These are phyloP conservation scores for Angomonas ambiguus DNA, from an alignment of 208 protist genomes.

Conservation along the genomic window DNA sequence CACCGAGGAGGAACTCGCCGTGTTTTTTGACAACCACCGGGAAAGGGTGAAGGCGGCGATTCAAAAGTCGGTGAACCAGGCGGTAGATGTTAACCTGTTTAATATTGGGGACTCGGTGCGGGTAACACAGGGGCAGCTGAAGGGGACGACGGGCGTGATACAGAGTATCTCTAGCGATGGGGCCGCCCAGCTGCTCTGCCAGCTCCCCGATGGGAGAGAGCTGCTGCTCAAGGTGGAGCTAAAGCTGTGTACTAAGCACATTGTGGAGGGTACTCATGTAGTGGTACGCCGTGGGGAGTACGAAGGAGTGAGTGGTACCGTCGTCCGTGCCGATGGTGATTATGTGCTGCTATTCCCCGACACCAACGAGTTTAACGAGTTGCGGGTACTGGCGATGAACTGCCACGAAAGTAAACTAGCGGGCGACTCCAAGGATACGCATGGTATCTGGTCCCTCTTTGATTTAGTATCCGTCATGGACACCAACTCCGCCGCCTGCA, in stretches of 20 bases:
- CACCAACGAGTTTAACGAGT: slow-evolving; percentile 51
- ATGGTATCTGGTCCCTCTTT: slow-evolving; percentile 67
- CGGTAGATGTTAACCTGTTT: slow-evolving; percentile 12
- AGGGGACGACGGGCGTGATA: slow-evolving; percentile 63
- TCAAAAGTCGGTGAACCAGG: slow-evolving; percentile 20
- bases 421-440: slow-evolving; percentile 57
- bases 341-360: slow-evolving; percentile 78
- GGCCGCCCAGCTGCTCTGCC: slow-evolving; percentile 59
- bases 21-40: slow-evolving; percentile 84
- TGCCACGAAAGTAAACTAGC: slow-evolving; percentile 82
- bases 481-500: slow-evolving; percentile 66
- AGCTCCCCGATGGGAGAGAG: slow-evolving; percentile 41
- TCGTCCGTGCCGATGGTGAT: slow-evolving; percentile 71
- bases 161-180: slow-evolving; percentile 71
- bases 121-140: slow-evolving; percentile 71
- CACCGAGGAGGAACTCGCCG: slow-evolving; percentile 74
- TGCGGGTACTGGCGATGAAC: slow-evolving; percentile 74
- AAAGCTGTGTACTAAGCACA: slow-evolving; percentile 68
- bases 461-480: slow-evolving; percentile 77
- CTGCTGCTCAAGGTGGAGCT: slow-evolving; percentile 82
- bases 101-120: slow-evolving; percentile 75
- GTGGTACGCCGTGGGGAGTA: slow-evolving; percentile 74
- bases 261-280: slow-evolving; percentile 82
- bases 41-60: slow-evolving; percentile 68
- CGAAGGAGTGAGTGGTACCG: slow-evolving; percentile 81